Evolutionary conservation across 1,139 yeast species (phyloP), one percentile per base, ranked within the genome.

Genomic region (Yamadazyma friedrichii): DNA sequence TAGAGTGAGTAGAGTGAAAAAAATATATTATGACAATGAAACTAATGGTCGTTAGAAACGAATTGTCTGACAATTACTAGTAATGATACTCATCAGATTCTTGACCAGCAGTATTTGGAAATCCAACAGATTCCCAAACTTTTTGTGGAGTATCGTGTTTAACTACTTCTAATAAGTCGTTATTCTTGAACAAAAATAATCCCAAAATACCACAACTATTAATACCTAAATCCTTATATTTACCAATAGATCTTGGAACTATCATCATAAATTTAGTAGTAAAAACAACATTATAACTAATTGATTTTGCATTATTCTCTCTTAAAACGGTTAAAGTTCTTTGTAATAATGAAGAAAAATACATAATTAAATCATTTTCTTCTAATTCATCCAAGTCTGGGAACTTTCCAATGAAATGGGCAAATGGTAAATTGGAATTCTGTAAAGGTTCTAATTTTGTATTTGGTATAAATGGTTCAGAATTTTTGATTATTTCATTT

Each of bases 161-260:
- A 27, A 82, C 71, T 38, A 73, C 49, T 1, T 63, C 50, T 42
- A 59, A 60, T 31, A 74, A 57, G 31, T 82, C 83, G 41, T 80
- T 74, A 52, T 82, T 74, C 59, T 87, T 91, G 41, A 93, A 91
- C 43, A 87, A 70, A 36, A 91, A 58, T 49, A 91, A 64, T 2
- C 98, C 98, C 50, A 86, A 70, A 43, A 78, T 78, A 0, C 95
- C 98, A 40, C 89, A 76, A 2, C 96, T 75, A 57, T 93, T 93
- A 49, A 91, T 71, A 5, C 88, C 87, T 30, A 85, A 54, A 33
- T 64, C 61, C 37, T 65, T 62, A 41, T 62, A 68, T 36, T 57
- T 59, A 3, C 69, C 68, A 9, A 39, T 39, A 2, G 83, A 70
- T 53, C 98, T 77, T 20, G 98, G 98, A n/a, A 89, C 84, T 33